Evolutionary conservation across 768 basidiomycete genomes (phyloP), one percentile per base, ranked within the genome.

Genomic region (Leccinum subtestaceum): DNA sequence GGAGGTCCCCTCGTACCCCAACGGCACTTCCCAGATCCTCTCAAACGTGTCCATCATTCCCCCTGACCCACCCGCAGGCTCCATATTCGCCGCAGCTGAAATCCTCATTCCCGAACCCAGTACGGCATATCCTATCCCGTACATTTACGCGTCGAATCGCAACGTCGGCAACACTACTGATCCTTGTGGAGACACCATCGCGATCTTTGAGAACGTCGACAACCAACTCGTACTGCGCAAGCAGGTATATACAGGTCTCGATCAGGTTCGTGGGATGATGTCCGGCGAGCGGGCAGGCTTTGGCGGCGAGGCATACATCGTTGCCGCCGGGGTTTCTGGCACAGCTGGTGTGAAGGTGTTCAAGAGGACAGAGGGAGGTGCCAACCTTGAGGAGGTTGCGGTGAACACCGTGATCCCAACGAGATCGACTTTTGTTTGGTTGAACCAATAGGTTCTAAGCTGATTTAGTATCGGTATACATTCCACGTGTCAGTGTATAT

Each of bases 111-210:
- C 87, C 0, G 60, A 76, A 13, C 75, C 79, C 1, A 78, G 78
- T 1, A 25, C 56, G 3, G 64, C 66, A 21, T 89, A 84, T 75
- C 80, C 78, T 0, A 74, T 63, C 3, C 77, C 81, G 0, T 84
- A 81, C 63, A 80, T 89, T 63, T 90, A 89, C 72, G 79, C 77
- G 19, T 87, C 87, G 4, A 89, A 89, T 73, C 79, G 88, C 45
- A 87, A 89, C 70, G 76, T 75, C 0, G 83, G 79, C 75, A 75
- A 55, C n/a, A 43, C n/a, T 43, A 43, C 10, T 19, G 82, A 83
- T 56, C 69, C 81, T 23, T 77, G 79, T 8, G 84, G 85, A 7
- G 87, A 89, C 69, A 76, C 85, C 0, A 85, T 89, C 52, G 85
- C 83, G 5, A 83, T 88, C 51, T 86, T 84, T 64, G 76, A 82